Evolutionary conservation across 169 alveolate species (phyloP), one percentile per base, ranked within the genome.

Genomic region (Cryptosporidium felis): DNA sequence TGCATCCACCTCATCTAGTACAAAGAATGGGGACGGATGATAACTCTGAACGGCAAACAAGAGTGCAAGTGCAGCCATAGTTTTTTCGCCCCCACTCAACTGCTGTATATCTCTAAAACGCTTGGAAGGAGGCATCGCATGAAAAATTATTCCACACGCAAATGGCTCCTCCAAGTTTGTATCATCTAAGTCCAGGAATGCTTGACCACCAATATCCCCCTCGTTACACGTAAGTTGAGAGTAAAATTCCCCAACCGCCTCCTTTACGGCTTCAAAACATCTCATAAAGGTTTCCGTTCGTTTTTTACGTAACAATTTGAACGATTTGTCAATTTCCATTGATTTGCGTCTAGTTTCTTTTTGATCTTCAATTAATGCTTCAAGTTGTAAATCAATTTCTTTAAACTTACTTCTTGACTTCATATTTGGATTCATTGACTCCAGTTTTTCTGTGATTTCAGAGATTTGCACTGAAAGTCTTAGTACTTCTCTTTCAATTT

Each of bases 51-150:
- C 85, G 5, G 98, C 95, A 65, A 95, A 89, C 38, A 96, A 90
- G 8, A 96, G 89, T 42, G 98, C 96, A 4, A 97, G 82, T 23
- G 97, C 96, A 12, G 99, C 97, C 41, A 97, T 93, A 18, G 99
- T 95, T 89, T 96, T 97, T 90, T 97, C 99, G 32, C 99, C 99
- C n/a, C 99, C 99, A 6, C 96, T 93, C 30, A 93, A 88, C 53
- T 92, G 92, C 18, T 92, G 93, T 46, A 94, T 91, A 67, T 95
- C 97, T 63, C 94, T 91, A 28, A 90, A 92, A 80, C 95, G 89
- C 88, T 95, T 95, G 40, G 94, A 92, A 1, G 97, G 96, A 16
- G 97, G 97, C 34, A 92, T 91, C 0, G 96, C 96, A 9, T 91
- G 89, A 80, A 89, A 95, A 8, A 89, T 90, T 18, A 95, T 89